Evolutionary conservation across 352 stramenopile genomes (phyloP).

Genomic region (Pythium plurisporium): DNA sequence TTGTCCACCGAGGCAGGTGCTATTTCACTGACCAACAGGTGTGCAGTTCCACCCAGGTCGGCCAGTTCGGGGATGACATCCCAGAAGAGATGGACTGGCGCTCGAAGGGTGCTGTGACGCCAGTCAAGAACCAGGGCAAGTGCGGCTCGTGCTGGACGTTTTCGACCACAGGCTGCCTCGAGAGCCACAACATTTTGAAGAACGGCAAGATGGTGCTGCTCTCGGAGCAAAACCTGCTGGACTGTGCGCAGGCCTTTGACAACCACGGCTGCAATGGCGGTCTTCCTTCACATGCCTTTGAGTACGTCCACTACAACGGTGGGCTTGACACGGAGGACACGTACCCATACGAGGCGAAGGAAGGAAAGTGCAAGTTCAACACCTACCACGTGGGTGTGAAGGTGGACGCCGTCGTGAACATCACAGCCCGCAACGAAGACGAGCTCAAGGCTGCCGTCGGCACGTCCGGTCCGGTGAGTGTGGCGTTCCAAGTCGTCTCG

Average conservation of each 20-base stretch:
- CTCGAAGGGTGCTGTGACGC: conserved; percentile 89
- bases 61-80: conserved; percentile 39
- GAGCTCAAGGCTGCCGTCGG: conserved; percentile 70
- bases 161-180: conserved; percentile 95
- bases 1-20: not conserved
- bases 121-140: conserved; percentile 97
- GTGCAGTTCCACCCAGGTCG: not conserved
- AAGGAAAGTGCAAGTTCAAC: conserved; percentile 80
- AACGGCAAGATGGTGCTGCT: conserved; percentile 90
- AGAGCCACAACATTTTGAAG: conserved; percentile 95
- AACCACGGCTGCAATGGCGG: conserved; percentile 97
- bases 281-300: conserved; percentile 96
- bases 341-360: conserved; percentile 74
- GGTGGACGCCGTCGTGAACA: conserved; percentile 80
- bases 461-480: conserved; percentile 62
- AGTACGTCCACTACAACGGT: conserved; percentile 92
- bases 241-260: conserved; percentile 91
- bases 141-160: conserved; percentile 99
- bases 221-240: conserved; percentile 97
- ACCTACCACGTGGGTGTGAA: conserved; percentile 61
- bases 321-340: conserved; percentile 79
- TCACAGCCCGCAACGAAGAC: conserved; percentile 73
- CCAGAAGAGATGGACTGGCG: conserved; percentile 94
- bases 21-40: too few species aligned
- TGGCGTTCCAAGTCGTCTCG: conserved; percentile 85